Conservation (phyloP, 768 basidiomycete species). For the Lyophyllum decastes region DNA sequence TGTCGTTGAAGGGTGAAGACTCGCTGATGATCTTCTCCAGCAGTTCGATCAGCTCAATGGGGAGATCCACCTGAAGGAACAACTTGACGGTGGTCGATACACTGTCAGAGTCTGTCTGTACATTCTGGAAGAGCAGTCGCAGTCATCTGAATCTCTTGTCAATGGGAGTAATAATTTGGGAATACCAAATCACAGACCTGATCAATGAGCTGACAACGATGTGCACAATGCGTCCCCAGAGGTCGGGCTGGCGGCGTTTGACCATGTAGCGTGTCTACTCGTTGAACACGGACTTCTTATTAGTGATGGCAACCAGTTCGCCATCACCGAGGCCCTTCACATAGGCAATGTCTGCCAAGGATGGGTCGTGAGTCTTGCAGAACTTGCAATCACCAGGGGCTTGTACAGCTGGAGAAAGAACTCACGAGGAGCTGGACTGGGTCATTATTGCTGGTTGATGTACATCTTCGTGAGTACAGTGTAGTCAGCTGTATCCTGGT, state of each 20-base stretch:
- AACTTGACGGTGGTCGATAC: constrained; percentile 98
- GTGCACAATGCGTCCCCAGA: constrained; percentile 89
- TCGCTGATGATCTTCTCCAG: constrained; percentile 99
- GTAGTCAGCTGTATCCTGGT: constrained; percentile 91
- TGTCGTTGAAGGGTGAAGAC: constrained; percentile 96
- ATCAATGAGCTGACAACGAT: constrained; percentile 93
- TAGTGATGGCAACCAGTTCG: constrained; percentile 94
- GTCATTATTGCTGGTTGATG: constrained; percentile 98
- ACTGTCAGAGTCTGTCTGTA: constrained; percentile 97
- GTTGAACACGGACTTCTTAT: constrained; percentile 99
- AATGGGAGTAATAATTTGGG: not conserved
- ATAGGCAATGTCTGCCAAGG: constrained; percentile 98
- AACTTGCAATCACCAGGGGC: constrained; percentile 95
- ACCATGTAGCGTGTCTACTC: constrained; percentile 98
- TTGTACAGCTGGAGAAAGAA: constrained; percentile 75
- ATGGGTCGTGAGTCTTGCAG: constrained; percentile 98
- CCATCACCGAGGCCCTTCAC: constrained; percentile 99
- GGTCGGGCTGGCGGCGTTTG: constrained; percentile 90
- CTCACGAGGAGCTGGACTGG: constrained; percentile 93
- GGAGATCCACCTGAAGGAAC: constrained; percentile 95
- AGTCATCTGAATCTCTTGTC: constrained; percentile 60
- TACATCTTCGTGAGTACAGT: constrained; percentile 98
- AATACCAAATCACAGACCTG: constrained; percentile 49
- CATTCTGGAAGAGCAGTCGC: constrained; percentile 96
- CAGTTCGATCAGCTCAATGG: constrained; percentile 94